A percentile compares a stretch with the other conserved stretches of the same genome.
Evolutionary conservation across 2,329 filamentous ascomycete species (phyloP).

Genomic region (Fusarium aywerte): DNA sequence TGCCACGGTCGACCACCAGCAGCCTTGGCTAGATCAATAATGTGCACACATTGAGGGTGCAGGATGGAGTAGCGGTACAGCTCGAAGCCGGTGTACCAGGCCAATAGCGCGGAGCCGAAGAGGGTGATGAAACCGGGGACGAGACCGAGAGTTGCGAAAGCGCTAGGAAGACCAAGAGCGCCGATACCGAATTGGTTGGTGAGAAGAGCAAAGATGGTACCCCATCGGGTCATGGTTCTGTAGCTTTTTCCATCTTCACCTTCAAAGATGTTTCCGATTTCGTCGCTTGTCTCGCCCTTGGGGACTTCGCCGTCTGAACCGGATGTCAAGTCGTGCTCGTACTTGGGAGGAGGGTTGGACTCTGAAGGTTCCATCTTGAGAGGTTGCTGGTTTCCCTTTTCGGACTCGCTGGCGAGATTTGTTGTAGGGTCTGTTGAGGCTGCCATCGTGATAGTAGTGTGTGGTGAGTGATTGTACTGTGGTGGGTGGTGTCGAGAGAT

Average conservation of each 20-base stretch:
- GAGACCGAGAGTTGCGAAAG: constrained; percentile 73
- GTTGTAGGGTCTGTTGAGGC: neutral
- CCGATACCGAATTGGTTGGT: constrained; percentile 44
- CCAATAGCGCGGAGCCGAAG: neutral
- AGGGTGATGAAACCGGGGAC: neutral
- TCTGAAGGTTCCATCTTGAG: neutral
- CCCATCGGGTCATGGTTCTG: constrained; percentile 35
- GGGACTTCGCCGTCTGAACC: constrained; percentile 9
- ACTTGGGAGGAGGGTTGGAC: neutral
- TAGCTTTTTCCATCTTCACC: constrained; percentile 34
- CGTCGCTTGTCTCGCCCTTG: constrained; percentile 11
- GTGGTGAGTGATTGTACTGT: neutral
- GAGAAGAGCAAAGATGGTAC: constrained; percentile 35
- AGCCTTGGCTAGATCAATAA: constrained; percentile 72
- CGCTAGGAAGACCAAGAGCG: constrained; percentile 74
- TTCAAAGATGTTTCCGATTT: constrained; percentile 23
- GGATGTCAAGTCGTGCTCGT: constrained; percentile 7
- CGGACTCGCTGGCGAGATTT: constrained; percentile 1
- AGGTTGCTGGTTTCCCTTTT: neutral
- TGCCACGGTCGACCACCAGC: constrained; percentile 47
- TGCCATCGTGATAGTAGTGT: neutral
- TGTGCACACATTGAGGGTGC: constrained; percentile 73
- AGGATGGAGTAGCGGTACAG: neutral
- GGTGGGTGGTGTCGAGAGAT: neutral
- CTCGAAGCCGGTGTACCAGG: neutral